phyloP scores from a whole-genome alignment of 257 asterid genomes.

The Fraxinus quadrangulata region DNA sequence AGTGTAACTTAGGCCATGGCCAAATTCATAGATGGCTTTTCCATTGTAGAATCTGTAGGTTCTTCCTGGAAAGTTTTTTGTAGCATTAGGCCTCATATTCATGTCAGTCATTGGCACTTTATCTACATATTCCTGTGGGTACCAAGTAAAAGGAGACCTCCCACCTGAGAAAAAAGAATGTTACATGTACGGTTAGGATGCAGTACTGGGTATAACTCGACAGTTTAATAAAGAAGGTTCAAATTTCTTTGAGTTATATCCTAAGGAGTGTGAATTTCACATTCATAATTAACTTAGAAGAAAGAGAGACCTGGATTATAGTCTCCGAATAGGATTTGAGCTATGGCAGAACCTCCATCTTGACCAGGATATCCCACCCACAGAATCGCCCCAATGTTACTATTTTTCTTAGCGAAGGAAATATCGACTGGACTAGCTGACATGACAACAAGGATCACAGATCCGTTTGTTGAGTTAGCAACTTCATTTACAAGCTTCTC shows the following conservation, averaged over 20 bases:
- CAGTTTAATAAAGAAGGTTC: not conserved
- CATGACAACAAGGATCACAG: slow-evolving; percentile 33
- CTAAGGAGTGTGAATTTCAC: not conserved
- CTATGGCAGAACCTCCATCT: slow-evolving; percentile 36
- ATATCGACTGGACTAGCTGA: slow-evolving; percentile 32
- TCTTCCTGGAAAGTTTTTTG: slow-evolving; percentile 31
- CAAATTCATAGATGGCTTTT: slow-evolving; percentile 25
- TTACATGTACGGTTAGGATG: not conserved
- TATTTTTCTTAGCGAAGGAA: slow-evolving; percentile 21
- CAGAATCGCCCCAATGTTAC: slow-evolving; percentile 25
- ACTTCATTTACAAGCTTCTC: slow-evolving; percentile 31
- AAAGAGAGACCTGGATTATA: slow-evolving; percentile 34
- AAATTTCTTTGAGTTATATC: not conserved
- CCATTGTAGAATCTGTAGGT: slow-evolving; percentile 34
- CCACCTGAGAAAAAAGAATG: slow-evolving; percentile 29
- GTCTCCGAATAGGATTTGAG: slow-evolving; percentile 35
- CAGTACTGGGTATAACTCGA: no score
- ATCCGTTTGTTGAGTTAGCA: slow-evolving; percentile 25
- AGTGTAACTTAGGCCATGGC: slow-evolving; percentile 37
- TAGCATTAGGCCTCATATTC: slow-evolving; percentile 40
- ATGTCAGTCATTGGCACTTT: slow-evolving; percentile 39
- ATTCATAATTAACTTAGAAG: not conserved
- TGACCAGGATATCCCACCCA: slow-evolving; percentile 44
- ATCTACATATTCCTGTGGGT: slow-evolving; percentile 38
- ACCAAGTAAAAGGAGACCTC: slow-evolving; percentile 42